Base-by-base conservation (phyloP, 2,329 filamentous ascomycete species). In the Ceratocystis alfenasii region DNA sequence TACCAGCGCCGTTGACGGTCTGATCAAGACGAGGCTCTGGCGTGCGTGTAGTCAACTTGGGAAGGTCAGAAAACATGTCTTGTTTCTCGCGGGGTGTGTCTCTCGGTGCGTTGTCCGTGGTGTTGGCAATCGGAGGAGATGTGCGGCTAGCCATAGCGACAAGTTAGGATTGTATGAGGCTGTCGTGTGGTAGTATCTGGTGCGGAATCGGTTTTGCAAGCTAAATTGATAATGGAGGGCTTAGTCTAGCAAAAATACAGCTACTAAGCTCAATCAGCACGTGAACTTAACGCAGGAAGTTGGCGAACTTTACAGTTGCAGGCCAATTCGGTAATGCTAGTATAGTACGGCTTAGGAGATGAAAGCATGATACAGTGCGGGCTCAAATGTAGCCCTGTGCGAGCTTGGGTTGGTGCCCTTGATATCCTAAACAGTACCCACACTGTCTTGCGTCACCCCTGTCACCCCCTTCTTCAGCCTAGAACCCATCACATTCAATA, bases 21-120 rank as follows among this genome's bases (percentile, higher is more conserved):
- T 66, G 66, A 5, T 65, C 66, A 17, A 41, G 25, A 12, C 57
- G 65, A 25, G 66, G 65, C n/a, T 69, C 68, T 20, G 68, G 68
- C 10, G 68, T 69, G 17, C 67, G 64, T 5, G 46, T 44, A 20
- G 41, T 48, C 30, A 53, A 28, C n/a, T 65, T 65, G 57, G 28
- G 65, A 3, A 66, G 33, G n/a, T 66, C 65, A 10, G 61, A 22
- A 30, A 66, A 66, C 61, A 66, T 66, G 8, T 45, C 61, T 10
- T 45, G 36, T 12, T n/a, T 48, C 22, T 41, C 28, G 28, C 6
- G 28, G 28, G 20, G 30, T 3, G 28, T 17, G 48, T 25, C 15
- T 36, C 15, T 30, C 28, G 55, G 28, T 17, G 55, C 12, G 17
- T 36, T 59, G 28, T n/a, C 48, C n/a, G n/a, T 25, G 48, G 55